Evolutionary conservation across 2,329 filamentous ascomycete species (phyloP), one percentile per base, ranked within the genome.

Genomic region (Phaeosphaeriaceae sp.): DNA sequence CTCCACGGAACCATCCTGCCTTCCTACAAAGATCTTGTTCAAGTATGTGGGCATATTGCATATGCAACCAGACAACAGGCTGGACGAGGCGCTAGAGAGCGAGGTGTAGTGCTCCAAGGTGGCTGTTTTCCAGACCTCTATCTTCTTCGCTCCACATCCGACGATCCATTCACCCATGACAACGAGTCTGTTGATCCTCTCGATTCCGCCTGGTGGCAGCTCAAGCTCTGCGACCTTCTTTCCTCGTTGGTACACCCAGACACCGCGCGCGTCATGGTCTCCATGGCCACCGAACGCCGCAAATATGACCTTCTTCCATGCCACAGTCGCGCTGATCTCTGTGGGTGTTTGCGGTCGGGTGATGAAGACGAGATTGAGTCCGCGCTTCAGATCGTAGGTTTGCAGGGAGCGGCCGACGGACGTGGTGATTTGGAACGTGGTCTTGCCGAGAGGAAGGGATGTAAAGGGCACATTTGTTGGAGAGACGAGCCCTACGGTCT

Each of bases 351-450:
- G 91, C 1, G 96, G 95, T 51, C 93, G 86, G 20, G 92, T 97
- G 60, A 99, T 86, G 78, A 99, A 99, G 71, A 98, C 88, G 50
- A 99, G 87, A 70, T 96, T 94, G 60, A 99, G 85, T 48, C 94
- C 94, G 69, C 89, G 88, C 76, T 91, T 92, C 61, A 99, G 82
- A 76, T 99, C 95, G 81, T 99, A 99, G 0, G 95, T 99, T 79
- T 99, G 95, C 48, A 99, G 85, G 58, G 90, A 92, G 70, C 89
- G 87, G 62, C 94, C 95, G 61, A 96, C 91, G 0, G 92, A 98
- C 27, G 95, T 99, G 33, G 95, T 98, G 78, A 99, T 92, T 77
- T 99, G 95, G 75, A 97, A 99, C 3, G 93, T 96, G 0, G 92
- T 94, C 79, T 96, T 97, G 57, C 95, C 95, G 17, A 97, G 84